Evolutionary conservation across 1,284 basidiomycete genomes (phyloP).

Genomic region (Malassezia sympodialis): DNA sequence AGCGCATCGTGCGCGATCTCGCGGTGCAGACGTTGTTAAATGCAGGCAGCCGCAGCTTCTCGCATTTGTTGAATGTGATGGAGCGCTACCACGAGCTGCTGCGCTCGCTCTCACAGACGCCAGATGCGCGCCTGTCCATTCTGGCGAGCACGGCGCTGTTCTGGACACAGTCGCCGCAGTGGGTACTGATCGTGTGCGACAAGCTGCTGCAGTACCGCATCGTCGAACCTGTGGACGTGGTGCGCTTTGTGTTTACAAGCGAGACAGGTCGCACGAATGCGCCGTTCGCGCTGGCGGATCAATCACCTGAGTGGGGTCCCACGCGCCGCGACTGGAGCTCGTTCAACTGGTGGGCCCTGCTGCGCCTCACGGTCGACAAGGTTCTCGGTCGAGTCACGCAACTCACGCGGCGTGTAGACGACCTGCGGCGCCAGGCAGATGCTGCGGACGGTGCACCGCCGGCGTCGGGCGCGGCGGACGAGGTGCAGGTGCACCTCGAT

Average conservation of each 20-base stretch:
- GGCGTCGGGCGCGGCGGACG: slow-evolving; percentile 13
- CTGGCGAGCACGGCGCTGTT: slow-evolving; percentile 62
- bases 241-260: slow-evolving; percentile 66
- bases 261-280: slow-evolving; percentile 7
- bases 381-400: slow-evolving; percentile 45
- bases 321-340: slow-evolving; percentile 33
- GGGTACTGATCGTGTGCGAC: slow-evolving; percentile 66
- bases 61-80: slow-evolving; percentile 92
- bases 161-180: slow-evolving; percentile 58
- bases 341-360: slow-evolving; percentile 35
- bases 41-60: slow-evolving; percentile 89
- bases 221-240: slow-evolving; percentile 83
- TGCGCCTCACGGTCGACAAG: slow-evolving; percentile 42
- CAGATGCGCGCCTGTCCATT: slow-evolving; percentile 53
- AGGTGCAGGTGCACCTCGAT: slow-evolving; percentile 25
- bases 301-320: neutral
- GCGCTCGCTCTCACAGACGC: slow-evolving; percentile 59
- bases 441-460: slow-evolving; percentile 14
- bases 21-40: slow-evolving; percentile 79
- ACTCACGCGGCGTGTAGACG: slow-evolving; percentile 30
- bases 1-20: slow-evolving; percentile 63
- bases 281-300: slow-evolving; percentile 15
- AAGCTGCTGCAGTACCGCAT: slow-evolving; percentile 98
- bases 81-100: slow-evolving; percentile 84
- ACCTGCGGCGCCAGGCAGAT: slow-evolving; percentile 24